These are phyloP conservation scores for Akebia trifoliata DNA, from an alignment of 164 flowering plant species.

Conservation along the genomic window DNA sequence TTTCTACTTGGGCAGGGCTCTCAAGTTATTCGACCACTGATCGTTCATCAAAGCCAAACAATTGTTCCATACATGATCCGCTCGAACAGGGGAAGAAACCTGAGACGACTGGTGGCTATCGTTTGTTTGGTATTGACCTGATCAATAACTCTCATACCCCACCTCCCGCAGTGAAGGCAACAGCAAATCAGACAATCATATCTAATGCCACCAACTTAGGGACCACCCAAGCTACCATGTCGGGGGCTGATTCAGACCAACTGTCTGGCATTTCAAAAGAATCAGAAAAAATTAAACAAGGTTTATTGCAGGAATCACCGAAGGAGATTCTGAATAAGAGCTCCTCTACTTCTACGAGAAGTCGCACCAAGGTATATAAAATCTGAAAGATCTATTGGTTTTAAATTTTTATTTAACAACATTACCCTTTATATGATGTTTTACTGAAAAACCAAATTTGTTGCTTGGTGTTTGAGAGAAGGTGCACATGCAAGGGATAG, in stretches of 20 bases:
- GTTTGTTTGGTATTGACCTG: conserved; percentile 73
- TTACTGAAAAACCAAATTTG: neutral
- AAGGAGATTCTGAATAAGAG: conserved; percentile 45
- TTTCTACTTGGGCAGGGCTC: conserved; percentile 29
- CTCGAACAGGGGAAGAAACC: conserved; percentile 31
- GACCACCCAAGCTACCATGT: conserved; percentile 19
- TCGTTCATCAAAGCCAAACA: conserved; percentile 13
- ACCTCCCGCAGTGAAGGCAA: too few species aligned
- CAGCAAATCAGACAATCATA: too few species aligned
- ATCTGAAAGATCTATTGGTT: neutral
- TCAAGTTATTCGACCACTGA: conserved; percentile 25
- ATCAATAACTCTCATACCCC: conserved; percentile 22
- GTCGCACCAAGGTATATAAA: conserved; percentile 75
- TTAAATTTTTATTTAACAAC: too few species aligned
- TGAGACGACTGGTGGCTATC: conserved; percentile 38
- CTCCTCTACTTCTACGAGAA: conserved; percentile 40
- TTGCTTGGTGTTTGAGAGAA: conserved; percentile 19
- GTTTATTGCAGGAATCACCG: conserved; percentile 23
- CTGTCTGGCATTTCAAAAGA: conserved; percentile 45
- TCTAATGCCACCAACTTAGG: too few species aligned
- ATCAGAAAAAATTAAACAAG: conserved; percentile 37
- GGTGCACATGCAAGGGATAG: conserved; percentile 94
- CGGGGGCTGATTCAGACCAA: conserved; percentile 46
- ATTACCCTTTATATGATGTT: neutral
- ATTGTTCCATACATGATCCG: conserved; percentile 16